phyloP scores from a whole-genome alignment of 139 green algal genomes.

The Edaphochlamys debaryana region DNA sequence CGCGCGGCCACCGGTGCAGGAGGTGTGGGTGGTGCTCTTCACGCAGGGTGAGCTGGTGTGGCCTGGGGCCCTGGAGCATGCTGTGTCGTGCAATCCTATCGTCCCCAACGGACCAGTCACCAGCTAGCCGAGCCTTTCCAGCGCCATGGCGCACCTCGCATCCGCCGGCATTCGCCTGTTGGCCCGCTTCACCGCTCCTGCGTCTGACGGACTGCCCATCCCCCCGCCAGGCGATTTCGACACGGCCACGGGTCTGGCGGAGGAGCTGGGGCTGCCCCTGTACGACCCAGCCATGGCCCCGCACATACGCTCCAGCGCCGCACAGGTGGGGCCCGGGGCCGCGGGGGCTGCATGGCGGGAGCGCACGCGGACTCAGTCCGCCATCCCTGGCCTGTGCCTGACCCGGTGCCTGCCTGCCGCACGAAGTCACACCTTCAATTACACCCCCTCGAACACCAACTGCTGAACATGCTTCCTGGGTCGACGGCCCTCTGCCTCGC shows the following conservation, averaged over 20 bases:
- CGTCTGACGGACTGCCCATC: too few relatives aligned
- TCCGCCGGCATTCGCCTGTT: neutral
- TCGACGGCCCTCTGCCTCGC: neutral
- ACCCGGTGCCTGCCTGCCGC: too few relatives aligned
- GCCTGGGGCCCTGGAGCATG: too few relatives aligned
- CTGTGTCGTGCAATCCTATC: too few relatives aligned
- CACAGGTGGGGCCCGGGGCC: too few relatives aligned
- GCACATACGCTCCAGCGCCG: too few relatives aligned
- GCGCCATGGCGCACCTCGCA: neutral
- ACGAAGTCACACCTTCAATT: too few relatives aligned
- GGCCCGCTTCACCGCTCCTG: neutral
- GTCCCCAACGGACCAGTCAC: too few relatives aligned
- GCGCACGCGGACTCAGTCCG: neutral
- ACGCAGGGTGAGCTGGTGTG: neutral
- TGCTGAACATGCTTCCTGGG: too few relatives aligned
- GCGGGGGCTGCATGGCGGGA: neutral
- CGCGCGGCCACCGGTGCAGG: conserved; percentile 32
- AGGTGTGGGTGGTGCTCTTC: conserved; percentile 34
- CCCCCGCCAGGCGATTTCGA: conserved; percentile 18
- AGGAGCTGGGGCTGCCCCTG: neutral
- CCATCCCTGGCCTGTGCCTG: too few relatives aligned
- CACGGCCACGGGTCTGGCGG: neutral
- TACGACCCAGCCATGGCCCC: neutral
- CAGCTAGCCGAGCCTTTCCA: neutral
- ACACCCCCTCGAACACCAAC: too few relatives aligned